Conservation (phyloP, 2,329 filamentous ascomycete species). For the Alternaria panax region DNA sequence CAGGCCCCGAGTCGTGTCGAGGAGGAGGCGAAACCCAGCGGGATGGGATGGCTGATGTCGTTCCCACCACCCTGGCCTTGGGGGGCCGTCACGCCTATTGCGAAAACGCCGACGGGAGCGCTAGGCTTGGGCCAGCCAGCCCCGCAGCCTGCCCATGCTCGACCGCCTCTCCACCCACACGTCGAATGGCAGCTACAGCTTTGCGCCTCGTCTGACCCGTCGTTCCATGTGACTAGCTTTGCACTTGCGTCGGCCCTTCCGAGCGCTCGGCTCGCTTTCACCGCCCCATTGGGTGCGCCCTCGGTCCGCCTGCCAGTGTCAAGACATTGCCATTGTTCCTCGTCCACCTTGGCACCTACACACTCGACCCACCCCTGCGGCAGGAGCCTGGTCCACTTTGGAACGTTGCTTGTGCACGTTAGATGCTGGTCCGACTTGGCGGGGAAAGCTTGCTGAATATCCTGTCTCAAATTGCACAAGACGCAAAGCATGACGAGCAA, state of each 20-base stretch:
- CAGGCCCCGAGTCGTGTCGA: slow-evolving; percentile 19
- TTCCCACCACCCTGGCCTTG: slow-evolving; percentile 28
- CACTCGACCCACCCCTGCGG: not conserved
- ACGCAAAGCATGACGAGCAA: not conserved
- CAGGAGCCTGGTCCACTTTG: not conserved
- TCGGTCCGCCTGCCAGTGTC: slow-evolving; percentile 11
- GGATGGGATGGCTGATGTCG: slow-evolving; percentile 23
- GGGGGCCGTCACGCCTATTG: slow-evolving; percentile 21
- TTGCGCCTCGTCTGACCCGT: slow-evolving; percentile 16
- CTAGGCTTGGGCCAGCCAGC: slow-evolving; percentile 18
- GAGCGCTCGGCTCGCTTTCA: slow-evolving; percentile 13
- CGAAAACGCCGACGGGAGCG: slow-evolving; percentile 20
- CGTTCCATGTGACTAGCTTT: slow-evolving; percentile 12
- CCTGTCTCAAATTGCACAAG: not conserved
- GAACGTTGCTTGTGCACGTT: too few species aligned
- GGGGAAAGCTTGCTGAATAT: not conserved
- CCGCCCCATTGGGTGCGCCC: slow-evolving; percentile 16
- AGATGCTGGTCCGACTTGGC: too few species aligned
- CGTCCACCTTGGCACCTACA: slow-evolving; percentile 1
- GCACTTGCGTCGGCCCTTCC: slow-evolving; percentile 12
- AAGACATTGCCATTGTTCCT: not conserved
- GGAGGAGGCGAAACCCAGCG: slow-evolving; percentile 26
- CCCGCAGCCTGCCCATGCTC: slow-evolving; percentile 16
- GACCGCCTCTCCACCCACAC: slow-evolving; percentile 11
- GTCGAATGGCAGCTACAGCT: slow-evolving; percentile 15